A percentile compares a stretch with the other conserved stretches of the same genome.
phyloP scores from a whole-genome alignment of 2,329 filamentous ascomycete species.

The Penicillium sp. region DNA sequence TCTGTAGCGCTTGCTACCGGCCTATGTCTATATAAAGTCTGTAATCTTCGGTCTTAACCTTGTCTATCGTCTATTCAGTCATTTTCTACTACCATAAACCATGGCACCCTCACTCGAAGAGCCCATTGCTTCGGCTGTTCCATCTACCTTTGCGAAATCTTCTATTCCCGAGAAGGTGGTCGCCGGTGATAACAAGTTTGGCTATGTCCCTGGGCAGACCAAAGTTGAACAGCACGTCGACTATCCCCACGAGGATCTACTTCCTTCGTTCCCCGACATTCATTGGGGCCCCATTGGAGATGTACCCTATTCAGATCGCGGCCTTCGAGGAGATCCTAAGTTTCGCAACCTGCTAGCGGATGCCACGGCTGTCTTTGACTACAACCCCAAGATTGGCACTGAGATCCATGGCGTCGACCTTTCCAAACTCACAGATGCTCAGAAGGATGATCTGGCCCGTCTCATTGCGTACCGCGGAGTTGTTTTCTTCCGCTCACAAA shows the following conservation, averaged over 20 bases:
- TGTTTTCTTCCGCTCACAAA: conserved; percentile 55
- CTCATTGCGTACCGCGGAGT: conserved; percentile 54
- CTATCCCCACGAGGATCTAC: conserved; percentile 52
- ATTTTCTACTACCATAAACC: conserved; percentile 1
- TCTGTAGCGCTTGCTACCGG: background rate
- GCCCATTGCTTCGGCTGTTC: conserved; percentile 14
- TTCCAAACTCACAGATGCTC: conserved; percentile 47
- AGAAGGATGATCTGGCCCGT: conserved; percentile 53
- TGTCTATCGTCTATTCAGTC: conserved; percentile 4
- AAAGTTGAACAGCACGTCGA: conserved; percentile 43
- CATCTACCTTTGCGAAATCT: conserved; percentile 10
- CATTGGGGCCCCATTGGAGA: conserved; percentile 50
- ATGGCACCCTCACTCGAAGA: conserved; percentile 36
- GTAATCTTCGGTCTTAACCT: background rate
- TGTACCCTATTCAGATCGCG: conserved; percentile 51
- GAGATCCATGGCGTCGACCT: conserved; percentile 52
- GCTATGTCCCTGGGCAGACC: conserved; percentile 49
- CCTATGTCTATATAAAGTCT: conserved; percentile 9
- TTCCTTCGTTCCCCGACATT: conserved; percentile 51
- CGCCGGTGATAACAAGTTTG: conserved; percentile 29
- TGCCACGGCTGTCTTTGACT: conserved; percentile 55
- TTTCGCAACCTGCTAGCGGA: conserved; percentile 51
- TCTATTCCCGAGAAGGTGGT: conserved; percentile 20
- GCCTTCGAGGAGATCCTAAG: conserved; percentile 50
- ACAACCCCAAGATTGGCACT: conserved; percentile 54